phyloP scores from a whole-genome alignment of 164 flowering plant species.

The Sedum album region DNA sequence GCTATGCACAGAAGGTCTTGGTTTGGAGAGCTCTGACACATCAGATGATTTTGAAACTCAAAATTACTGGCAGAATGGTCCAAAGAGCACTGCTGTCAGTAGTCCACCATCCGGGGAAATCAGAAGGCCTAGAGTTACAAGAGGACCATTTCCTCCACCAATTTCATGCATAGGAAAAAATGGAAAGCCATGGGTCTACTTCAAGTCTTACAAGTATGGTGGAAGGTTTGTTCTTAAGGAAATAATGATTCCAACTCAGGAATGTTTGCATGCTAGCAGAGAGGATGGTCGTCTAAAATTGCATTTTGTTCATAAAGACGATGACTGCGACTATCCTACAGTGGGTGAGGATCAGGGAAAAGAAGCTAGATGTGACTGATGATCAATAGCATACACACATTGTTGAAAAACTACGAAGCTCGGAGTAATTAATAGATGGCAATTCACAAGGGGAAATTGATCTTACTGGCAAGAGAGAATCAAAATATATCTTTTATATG shows the following conservation, averaged over 20 bases:
- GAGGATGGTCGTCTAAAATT: constrained; percentile 75
- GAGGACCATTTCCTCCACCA: constrained; percentile 60
- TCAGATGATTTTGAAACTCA: constrained; percentile 36
- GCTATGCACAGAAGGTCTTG: constrained; percentile 76
- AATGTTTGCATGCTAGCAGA: constrained; percentile 56
- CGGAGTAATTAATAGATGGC: too few species aligned
- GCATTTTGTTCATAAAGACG: constrained; percentile 44
- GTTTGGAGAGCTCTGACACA: constrained; percentile 69
- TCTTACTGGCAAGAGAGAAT: not conserved
- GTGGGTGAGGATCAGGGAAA: constrained; percentile 12
- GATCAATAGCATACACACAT: too few species aligned
- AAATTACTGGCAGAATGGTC: not conserved
- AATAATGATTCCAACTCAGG: constrained; percentile 52
- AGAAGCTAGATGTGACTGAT: not conserved
- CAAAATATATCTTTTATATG: not conserved
- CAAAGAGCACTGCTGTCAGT: not conserved
- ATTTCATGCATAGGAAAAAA: constrained; percentile 61
- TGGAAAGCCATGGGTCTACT: constrained; percentile 68
- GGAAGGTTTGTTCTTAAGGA: constrained; percentile 78
- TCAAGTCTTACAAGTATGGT: constrained; percentile 44
- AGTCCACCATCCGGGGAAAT: not conserved
- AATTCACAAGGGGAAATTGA: too few species aligned
- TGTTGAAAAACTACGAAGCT: not conserved
- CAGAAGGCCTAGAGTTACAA: constrained; percentile 8
- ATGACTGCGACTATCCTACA: constrained; percentile 18